Percentiles rank a stretch among this genome's conserved stretches.
phyloP scores from a whole-genome alignment of 2,329 filamentous ascomycete genomes.

The Plectosphaerella cucumerina region DNA sequence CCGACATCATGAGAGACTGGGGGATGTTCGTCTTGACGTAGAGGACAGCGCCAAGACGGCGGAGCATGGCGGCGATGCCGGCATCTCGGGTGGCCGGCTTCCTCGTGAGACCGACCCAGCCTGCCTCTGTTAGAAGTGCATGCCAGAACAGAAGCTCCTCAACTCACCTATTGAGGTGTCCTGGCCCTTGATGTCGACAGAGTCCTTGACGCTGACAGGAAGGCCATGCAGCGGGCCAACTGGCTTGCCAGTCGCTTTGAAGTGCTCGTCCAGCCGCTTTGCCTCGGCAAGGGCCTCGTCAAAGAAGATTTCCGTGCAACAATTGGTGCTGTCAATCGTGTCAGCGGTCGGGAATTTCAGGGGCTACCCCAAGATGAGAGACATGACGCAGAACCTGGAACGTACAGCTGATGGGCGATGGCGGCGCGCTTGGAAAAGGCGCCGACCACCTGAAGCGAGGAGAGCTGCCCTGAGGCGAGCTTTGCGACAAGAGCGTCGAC shows the following conservation, averaged over 20 bases:
- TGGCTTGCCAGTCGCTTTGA: slow-evolving; percentile 27
- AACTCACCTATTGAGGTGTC: slow-evolving; percentile 49
- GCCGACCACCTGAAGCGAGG: slow-evolving; percentile 32
- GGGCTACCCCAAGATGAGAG: too few species aligned
- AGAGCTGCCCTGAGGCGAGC: slow-evolving; percentile 28
- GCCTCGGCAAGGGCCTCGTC: slow-evolving; percentile 33
- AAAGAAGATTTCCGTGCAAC: slow-evolving; percentile 47
- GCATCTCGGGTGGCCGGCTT: slow-evolving; percentile 46
- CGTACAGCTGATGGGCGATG: slow-evolving; percentile 19
- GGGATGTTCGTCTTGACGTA: slow-evolving; percentile 38
- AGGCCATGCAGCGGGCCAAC: slow-evolving; percentile 43
- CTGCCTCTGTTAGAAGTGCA: slow-evolving; percentile 42
- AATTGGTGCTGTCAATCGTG: slow-evolving; percentile 35
- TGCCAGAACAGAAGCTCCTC: too few species aligned
- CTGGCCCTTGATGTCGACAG: slow-evolving; percentile 24
- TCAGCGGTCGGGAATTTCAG: not conserved
- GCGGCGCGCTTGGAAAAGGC: slow-evolving; percentile 23
- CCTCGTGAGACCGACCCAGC: slow-evolving; percentile 58
- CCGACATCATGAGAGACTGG: slow-evolving; percentile 29
- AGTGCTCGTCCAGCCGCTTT: slow-evolving; percentile 34
- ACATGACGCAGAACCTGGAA: too few species aligned
- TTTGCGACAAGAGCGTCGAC: slow-evolving; percentile 33
- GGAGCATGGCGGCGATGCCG: slow-evolving; percentile 37
- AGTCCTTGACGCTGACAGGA: slow-evolving; percentile 18
- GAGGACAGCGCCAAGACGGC: slow-evolving; percentile 31